Evolutionary conservation across 1,284 basidiomycete species (phyloP).

Genomic region (Microbotryum lychnidis-dioicae): DNA sequence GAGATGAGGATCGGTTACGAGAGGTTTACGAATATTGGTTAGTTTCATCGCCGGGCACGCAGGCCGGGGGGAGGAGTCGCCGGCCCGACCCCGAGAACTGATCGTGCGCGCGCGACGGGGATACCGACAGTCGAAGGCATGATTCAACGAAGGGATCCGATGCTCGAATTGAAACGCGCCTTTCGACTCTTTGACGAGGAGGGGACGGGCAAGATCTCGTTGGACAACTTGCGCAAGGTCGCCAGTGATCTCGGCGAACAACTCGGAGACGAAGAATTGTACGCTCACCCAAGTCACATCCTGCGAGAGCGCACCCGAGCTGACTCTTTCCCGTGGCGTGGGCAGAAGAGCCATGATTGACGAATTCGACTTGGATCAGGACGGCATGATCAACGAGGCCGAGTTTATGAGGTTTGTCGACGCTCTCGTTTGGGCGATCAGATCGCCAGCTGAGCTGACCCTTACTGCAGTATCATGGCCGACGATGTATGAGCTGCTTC

Average conservation of each 20-base stretch:
- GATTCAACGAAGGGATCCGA: slow-evolving; percentile 86
- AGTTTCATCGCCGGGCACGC: background rate
- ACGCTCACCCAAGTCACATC: slow-evolving; percentile 42
- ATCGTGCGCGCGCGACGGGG: too few species aligned
- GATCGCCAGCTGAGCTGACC: too few species aligned
- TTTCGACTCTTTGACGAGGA: slow-evolving; percentile 97
- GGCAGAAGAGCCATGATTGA: slow-evolving; percentile 98
- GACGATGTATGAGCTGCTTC: too few species aligned
- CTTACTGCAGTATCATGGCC: too few species aligned
- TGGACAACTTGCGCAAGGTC: slow-evolving; percentile 83
- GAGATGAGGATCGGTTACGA: slow-evolving; percentile 3
- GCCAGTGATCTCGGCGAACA: slow-evolving; percentile 96
- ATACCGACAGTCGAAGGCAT: slow-evolving; percentile 74
- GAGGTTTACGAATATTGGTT: slow-evolving; percentile 7
- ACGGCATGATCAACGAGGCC: slow-evolving; percentile 91
- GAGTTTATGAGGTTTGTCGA: slow-evolving; percentile 57
- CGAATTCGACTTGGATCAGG: slow-evolving; percentile 97
- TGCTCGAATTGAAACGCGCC: slow-evolving; percentile 90
- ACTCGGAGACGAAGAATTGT: slow-evolving; percentile 95
- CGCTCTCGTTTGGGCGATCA: background rate
- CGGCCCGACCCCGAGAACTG: too few species aligned
- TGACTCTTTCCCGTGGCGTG: background rate
- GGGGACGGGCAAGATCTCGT: slow-evolving; percentile 83
- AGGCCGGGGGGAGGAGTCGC: too few species aligned
- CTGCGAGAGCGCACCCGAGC: background rate